Evolutionary conservation across 2,329 filamentous ascomycete species (phyloP).

Genomic region (Dothideomycetes sp.): DNA sequence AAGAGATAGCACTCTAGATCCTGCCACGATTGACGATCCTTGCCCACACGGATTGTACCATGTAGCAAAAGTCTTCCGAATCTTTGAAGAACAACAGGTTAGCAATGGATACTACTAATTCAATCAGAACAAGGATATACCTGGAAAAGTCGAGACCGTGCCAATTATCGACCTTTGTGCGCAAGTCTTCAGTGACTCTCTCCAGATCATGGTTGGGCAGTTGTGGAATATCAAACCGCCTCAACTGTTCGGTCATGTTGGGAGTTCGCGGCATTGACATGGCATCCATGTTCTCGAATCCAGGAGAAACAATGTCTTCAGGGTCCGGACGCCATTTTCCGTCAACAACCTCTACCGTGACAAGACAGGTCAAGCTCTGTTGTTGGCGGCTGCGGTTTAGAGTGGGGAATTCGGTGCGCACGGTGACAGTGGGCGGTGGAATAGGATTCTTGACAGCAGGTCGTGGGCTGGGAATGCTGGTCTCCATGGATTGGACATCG

Average conservation of each 20-base stretch:
- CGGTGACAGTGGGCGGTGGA: constrained; percentile 80
- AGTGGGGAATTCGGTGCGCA: constrained; percentile 94
- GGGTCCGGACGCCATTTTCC: constrained; percentile 82
- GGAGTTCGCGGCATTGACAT: constrained; percentile 12
- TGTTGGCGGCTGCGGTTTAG: constrained; percentile 86
- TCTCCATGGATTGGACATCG: constrained; percentile 93
- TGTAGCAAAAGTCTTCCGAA: constrained; percentile 90
- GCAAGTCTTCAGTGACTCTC: constrained; percentile 76
- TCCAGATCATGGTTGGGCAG: constrained; percentile 60
- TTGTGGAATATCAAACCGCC: constrained; percentile 11
- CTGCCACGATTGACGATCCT: constrained; percentile 94
- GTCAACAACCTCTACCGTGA: constrained; percentile 89
- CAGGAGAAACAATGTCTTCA: constrained; percentile 59
- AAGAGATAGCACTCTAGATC: constrained; percentile 96
- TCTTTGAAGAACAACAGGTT: constrained; percentile 32
- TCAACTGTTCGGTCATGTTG: neutral
- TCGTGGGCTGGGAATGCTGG: constrained; percentile 65
- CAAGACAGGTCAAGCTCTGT: constrained; percentile 84
- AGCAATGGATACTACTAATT: constrained; percentile 15
- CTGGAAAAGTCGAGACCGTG: constrained; percentile 87
- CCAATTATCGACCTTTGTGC: constrained; percentile 93
- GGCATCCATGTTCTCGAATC: constrained; percentile 18
- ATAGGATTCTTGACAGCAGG: constrained; percentile 70
- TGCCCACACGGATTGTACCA: constrained; percentile 84
- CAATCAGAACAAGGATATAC: constrained; percentile 30